Evolutionary conservation across 306 rosid species (phyloP), one percentile per base, ranked within the genome.

Genomic region (Dryas octopetala): DNA sequence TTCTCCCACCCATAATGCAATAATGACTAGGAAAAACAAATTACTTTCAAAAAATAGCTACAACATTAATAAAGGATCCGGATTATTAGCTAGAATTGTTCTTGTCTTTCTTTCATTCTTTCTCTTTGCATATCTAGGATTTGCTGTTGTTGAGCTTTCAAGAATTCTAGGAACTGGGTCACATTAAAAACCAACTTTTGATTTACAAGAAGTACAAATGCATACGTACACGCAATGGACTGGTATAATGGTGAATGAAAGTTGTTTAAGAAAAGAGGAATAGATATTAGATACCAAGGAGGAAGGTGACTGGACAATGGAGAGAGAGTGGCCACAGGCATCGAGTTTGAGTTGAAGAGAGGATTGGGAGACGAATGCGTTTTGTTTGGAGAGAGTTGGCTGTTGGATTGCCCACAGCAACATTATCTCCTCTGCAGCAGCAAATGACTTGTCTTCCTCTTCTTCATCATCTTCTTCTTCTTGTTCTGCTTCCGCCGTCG

Each of bases 291-390:
- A 40, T 85, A 87, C 94, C 91, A 91, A 71, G 55, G 96, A 92
- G 62, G 96, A 92, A 88, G 97, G 97, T 75, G 97, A 88, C 80
- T 92, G 97, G 60, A 85, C 79, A 82, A 92, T 87, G 70, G 92
- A 83, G 88, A 92, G 93, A 78, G 96, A 78, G 54, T 85, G 93
- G 69, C 97, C 97, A 44, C 97, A 92, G 43, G 92, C 80, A 65
- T 90, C 93, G 38, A 92, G 86, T 40, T 77, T 46, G 58, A 90
- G 93, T 40, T 78, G 82, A 75, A 90, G 85, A 54, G 93, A 88
- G 79, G 96, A 78, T 11, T 92, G 97, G 70, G 93, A 76, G 14
- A 92, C 93, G 69, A 92, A 88, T 44, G 92, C 82, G 79, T 92
- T 92, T 70, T 89, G 96, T 88, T 81, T 85, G 74, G 93, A 83